Percentiles rank a stretch among this genome's conserved stretches.
Evolutionary conservation across 2,329 filamentous ascomycete genomes (phyloP).

Genomic region (Elsinoe perseae): DNA sequence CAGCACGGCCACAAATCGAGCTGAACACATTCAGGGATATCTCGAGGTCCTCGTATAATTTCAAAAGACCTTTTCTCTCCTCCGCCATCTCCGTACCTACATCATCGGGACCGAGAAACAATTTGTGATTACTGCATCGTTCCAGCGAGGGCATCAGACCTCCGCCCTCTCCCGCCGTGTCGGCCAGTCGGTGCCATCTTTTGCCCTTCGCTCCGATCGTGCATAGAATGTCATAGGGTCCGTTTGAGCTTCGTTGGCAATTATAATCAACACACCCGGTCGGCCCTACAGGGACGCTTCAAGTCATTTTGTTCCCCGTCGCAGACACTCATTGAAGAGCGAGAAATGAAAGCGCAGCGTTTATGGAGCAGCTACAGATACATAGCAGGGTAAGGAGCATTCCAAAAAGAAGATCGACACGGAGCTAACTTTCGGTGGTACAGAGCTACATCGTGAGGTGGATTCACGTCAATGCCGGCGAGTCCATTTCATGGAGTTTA

Average conservation of each 20-base stretch:
- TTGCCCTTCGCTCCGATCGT: neutral
- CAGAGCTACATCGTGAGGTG: constrained; percentile 97
- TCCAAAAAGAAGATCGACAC: neutral
- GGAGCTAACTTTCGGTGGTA: constrained; percentile 11
- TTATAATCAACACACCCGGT: neutral
- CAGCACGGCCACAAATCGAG: neutral
- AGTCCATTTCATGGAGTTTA: constrained; percentile 95
- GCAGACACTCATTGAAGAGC: neutral
- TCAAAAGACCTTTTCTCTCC: neutral
- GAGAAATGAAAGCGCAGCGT: neutral
- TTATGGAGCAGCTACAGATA: constrained; percentile 16
- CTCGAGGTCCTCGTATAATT: neutral
- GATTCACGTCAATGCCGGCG: constrained; percentile 81
- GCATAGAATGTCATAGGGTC: neutral
- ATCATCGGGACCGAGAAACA: neutral
- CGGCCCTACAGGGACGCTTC: neutral
- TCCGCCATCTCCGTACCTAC: neutral
- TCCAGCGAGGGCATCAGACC: neutral
- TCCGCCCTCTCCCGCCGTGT: neutral
- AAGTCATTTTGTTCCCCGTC: neutral
- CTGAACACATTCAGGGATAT: neutral
- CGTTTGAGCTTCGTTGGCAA: neutral
- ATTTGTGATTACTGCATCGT: constrained; percentile 1
- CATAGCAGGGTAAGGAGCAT: constrained; percentile 10
- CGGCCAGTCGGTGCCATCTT: neutral